Conservation (phyloP, 106 monocot species). For the Vanilla planifolia region DNA sequence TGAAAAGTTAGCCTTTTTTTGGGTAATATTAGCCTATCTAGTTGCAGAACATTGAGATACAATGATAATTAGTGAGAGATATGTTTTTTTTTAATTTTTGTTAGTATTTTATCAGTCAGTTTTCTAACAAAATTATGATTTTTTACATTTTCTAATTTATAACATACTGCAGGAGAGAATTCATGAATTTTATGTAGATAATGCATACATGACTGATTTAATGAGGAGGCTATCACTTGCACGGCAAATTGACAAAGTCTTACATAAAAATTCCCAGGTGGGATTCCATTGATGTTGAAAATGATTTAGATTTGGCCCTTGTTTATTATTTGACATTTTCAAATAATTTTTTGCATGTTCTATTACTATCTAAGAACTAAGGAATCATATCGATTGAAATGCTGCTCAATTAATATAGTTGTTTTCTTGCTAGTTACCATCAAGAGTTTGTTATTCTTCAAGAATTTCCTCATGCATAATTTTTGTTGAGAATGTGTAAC, state of each 20-base stretch:
- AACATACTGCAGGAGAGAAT: slow-evolving; percentile 13
- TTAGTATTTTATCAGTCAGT: background rate
- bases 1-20: too few relatives aligned
- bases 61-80: background rate
- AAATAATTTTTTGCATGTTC: background rate
- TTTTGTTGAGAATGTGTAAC: too few relatives aligned
- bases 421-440: background rate
- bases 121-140: background rate
- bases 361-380: background rate
- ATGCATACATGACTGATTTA: slow-evolving; percentile 12
- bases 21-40: background rate
- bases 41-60: background rate
- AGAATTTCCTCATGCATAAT: too few relatives aligned
- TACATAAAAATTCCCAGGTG: slow-evolving; percentile 13
- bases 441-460: background rate
- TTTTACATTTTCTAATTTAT: background rate
- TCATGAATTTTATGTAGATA: slow-evolving; percentile 15
- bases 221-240: slow-evolving; percentile 16
- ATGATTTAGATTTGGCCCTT: background rate
- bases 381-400: too few relatives aligned
- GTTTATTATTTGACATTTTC: background rate
- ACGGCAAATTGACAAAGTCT: slow-evolving; percentile 16
- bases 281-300: background rate
- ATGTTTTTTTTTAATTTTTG: background rate
- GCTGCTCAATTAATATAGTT: background rate